These are phyloP conservation scores for Umbelopsis isabellina DNA, from an alignment of 192 early-diverging fungal genomes.

Conservation along the genomic window DNA sequence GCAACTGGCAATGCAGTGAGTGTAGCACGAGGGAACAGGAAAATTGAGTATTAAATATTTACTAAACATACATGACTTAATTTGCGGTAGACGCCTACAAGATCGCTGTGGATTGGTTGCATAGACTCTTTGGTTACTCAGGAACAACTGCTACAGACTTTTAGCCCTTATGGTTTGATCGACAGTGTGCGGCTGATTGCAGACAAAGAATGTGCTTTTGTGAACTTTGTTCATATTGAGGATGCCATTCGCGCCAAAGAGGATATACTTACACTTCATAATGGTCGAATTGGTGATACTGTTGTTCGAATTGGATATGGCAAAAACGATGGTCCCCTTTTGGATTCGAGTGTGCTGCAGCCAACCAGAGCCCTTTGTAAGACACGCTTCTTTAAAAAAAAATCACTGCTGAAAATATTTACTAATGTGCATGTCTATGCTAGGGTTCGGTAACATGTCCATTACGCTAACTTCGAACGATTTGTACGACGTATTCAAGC, in stretches of 20 bases:
- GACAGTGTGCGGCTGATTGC: conserved; percentile 86
- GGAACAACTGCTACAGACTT: conserved; percentile 79
- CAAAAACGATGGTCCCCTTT: conserved; percentile 58
- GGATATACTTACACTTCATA: conserved; percentile 71
- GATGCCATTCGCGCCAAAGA: conserved; percentile 88
- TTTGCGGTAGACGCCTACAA: conserved; percentile 63
- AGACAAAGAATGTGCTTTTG: conserved; percentile 96
- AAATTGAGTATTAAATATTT: background rate
- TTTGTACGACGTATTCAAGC: conserved; percentile 73
- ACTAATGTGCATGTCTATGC: conserved; percentile 41
- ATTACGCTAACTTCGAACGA: conserved; percentile 68
- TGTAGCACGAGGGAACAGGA: background rate
- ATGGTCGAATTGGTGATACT: conserved; percentile 77
- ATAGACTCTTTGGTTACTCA: conserved; percentile 77
- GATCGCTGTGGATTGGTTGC: conserved; percentile 94
- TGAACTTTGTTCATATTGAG: conserved; percentile 85
- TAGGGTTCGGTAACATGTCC: conserved; percentile 96
- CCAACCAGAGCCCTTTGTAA: conserved; percentile 20
- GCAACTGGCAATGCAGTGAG: conserved; percentile 6
- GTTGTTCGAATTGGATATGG: conserved; percentile 83
- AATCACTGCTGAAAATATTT: background rate
- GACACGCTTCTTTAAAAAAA: background rate
- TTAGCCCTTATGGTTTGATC: conserved; percentile 89
- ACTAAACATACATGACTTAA: background rate
- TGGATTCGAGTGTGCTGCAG: conserved; percentile 30